Conservation (phyloP, 176 grass and related monocot genomes). For the Triticum turgidum region DNA sequence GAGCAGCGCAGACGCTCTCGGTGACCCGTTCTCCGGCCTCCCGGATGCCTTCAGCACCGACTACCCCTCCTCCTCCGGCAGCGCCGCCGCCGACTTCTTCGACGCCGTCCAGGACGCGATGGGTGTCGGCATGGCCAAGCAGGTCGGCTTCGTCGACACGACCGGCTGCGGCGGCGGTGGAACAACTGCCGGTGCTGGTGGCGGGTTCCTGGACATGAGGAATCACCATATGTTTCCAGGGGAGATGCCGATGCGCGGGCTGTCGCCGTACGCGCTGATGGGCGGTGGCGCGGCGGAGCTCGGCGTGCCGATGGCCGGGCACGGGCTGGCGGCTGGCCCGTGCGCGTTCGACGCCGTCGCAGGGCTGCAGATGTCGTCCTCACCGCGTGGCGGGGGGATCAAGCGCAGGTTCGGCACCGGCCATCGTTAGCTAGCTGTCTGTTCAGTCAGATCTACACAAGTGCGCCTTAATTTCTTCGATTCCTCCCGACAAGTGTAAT, state of each 20-base stretch:
- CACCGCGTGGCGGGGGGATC: conserved; percentile 47
- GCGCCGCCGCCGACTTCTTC: conserved; percentile 26
- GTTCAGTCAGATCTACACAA: conserved; percentile 37
- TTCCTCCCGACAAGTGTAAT: conserved; percentile 4
- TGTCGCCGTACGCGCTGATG: conserved; percentile 48
- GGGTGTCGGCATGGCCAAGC: conserved; percentile 20
- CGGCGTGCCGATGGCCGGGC: conserved; percentile 32
- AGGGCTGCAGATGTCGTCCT: conserved; percentile 65
- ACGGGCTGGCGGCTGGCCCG: conserved; percentile 24
- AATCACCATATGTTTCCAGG: conserved; percentile 20
- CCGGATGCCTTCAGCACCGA: conserved; percentile 50
- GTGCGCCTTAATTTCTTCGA: conserved; percentile 11
- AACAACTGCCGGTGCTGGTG: conserved; percentile 2
- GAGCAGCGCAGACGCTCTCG: conserved; percentile 27
- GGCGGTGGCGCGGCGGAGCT: conserved; percentile 20
- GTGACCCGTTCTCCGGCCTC: conserved; percentile 57
- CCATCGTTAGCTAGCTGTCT: neutral
- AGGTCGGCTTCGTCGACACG: conserved; percentile 29
- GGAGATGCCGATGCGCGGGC: conserved; percentile 24
- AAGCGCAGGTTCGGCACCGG: conserved; percentile 71
- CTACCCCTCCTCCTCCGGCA: conserved; percentile 18
- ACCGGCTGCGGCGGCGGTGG: neutral
- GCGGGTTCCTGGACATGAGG: conserved; percentile 17
- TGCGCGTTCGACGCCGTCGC: conserved; percentile 32
- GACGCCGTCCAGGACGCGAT: conserved; percentile 1